Evolutionary conservation across 345 rosid species (phyloP), one percentile per base, ranked within the genome.

Genomic region (Gossypium herbaceum): DNA sequence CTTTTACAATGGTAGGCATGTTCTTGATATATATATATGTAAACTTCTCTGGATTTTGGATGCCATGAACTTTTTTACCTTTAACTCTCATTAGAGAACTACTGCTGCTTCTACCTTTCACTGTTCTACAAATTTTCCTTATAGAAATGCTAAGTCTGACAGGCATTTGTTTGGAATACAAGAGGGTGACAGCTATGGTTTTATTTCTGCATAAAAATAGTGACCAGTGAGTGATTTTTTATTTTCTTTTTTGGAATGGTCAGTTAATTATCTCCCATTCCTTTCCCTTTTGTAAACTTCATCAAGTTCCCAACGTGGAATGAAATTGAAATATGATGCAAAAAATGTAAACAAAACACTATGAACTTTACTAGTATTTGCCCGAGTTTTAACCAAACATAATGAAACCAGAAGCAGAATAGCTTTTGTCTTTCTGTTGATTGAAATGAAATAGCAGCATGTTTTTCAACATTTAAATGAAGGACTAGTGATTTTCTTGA

Each of bases 161-260:
- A 77, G 89, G 45, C 79, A 70, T 19, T 71, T 82, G 7, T 87
- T 84, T 22, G 91, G 94, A 75, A 82, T 85, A 22, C 74, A 81
- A 55, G 91, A 79, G 12, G 82, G 50, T 15, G 88, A 81, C 7
- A 78, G 71, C 78, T 61, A 64, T 68, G 82, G 72, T 59, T 90
- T 86, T 41, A 68, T 79, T 25, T 83, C 94, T 73, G 94, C 88
- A 17, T 88, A 79, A 66, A 34, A 55, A 15, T 16, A 82, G 44
- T 19, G 17, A 39, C 41, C 29, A 39, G 61, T 57, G 54, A 15
- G 52, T 16, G 15, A 6, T 22, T 67, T 66, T 19, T 11, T 19
- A 7, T 19, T 2, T n/a, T 50, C 16, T 51, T 15, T 62, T 65
- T 62, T 10, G 22, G 34, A 59, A 24, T 59, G 63, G 63, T 66